Evolutionary conservation across 129 eudicot genomes (phyloP), one percentile per base, ranked within the genome.

Genomic region (Flaveria ramosissima): DNA sequence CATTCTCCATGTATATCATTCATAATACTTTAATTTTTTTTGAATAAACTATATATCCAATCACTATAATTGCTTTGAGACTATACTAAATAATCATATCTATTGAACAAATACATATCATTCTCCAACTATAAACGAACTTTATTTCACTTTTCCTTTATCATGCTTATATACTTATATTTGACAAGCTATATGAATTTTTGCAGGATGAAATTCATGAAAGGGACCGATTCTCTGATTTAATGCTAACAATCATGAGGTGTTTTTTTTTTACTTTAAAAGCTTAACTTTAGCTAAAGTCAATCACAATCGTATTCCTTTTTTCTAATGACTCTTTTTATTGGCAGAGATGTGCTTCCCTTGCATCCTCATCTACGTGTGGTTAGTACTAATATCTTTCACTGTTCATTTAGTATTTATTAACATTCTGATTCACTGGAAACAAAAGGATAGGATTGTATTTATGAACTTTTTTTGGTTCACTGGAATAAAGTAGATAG

Each of bases 171-270:
- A 59, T 59, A 36, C 65, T 36, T 59, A 23, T 23, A 59, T 21
- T 59, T 59, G 32, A 59, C 13, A 16, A 14, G 14, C 24, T 59
- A 77, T 61, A 26, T 20, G 47, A 53, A 23, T 21, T 62, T 85
- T 83, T 75, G 87, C 73, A 95, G 99, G 99, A 95, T 83, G 99
- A 95, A 83, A 95, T 95, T 80, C 99, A 95, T 80, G 99, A 95
- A 81, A 85, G 99, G 75, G 99, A 95, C 74, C 92, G 96, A 56
- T 95, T 83, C 75, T 88, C 97, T 36, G 99, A 95, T 83, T 88
- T 95, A 63, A 86, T 91, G 95, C 92, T 95, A n/a, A 86, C 99
- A 78, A 88, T 95, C 50, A 81, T 95, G 81, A 95, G 97, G 99
- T 95, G 57, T 79, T 30, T 30, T 30, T 27, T 27, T 30, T 55